Percentiles rank a stretch among this genome's conserved stretches.
These are phyloP conservation scores for Sporothrix mexicana DNA, from an alignment of 2,329 filamentous ascomycete species.

Conservation along the genomic window DNA sequence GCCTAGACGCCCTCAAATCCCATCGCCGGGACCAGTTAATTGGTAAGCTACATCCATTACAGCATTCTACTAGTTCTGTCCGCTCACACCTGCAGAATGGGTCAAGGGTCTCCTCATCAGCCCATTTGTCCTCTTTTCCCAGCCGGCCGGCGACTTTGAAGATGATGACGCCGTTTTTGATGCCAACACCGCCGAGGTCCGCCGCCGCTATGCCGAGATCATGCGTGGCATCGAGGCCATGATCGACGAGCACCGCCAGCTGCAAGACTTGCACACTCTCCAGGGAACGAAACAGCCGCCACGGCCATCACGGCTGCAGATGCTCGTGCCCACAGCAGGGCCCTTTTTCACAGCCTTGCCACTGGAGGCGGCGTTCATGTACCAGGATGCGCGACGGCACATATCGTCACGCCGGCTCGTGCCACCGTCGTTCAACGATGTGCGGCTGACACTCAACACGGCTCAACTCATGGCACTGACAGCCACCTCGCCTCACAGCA, in stretches of 20 bases:
- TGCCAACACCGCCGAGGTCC: constrained; percentile 78
- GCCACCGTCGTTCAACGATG: constrained; percentile 95
- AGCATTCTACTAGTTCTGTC: not conserved
- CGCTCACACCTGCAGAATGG: constrained; percentile 70
- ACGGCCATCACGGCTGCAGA: constrained; percentile 81
- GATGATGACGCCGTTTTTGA: constrained; percentile 67
- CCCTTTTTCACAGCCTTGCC: constrained; percentile 89
- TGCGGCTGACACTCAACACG: constrained; percentile 90
- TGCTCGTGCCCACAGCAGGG: constrained; percentile 90
- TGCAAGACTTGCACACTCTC: constrained; percentile 59
- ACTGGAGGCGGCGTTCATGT: constrained; percentile 87
- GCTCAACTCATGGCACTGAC: constrained; percentile 86
- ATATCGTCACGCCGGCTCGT: constrained; percentile 94
- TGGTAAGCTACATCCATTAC: constrained; percentile 29
- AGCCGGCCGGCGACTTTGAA: constrained; percentile 86
- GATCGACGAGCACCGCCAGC: constrained; percentile 91
- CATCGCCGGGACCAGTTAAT: constrained; percentile 91
- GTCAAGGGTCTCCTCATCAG: constrained; percentile 94
- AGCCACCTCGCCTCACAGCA: constrained; percentile 51
- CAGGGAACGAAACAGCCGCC: constrained; percentile 45
- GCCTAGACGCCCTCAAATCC: constrained; percentile 70
- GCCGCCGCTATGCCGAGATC: constrained; percentile 91
- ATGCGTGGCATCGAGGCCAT: constrained; percentile 91
- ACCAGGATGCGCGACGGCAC: constrained; percentile 82
- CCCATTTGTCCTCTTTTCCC: constrained; percentile 94